Conservation (phyloP, 2,329 filamentous ascomycete species). For the Penicillium psychrosexuale region DNA sequence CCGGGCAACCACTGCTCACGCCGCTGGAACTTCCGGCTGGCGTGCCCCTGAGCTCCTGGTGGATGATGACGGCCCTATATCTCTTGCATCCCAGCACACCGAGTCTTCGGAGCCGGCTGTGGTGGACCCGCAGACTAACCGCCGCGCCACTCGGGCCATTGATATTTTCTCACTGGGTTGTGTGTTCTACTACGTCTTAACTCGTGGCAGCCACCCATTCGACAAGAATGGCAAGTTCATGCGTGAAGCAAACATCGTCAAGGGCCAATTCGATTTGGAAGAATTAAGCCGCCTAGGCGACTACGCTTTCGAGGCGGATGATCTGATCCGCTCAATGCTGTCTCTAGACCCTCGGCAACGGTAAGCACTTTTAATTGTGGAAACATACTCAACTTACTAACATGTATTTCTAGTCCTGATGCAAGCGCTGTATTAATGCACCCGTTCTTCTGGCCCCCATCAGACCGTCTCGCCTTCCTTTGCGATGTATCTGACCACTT, state of each 20-base stretch:
- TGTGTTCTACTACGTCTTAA: conserved; percentile 99
- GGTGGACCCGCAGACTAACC: conserved; percentile 56
- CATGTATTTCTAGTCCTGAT: conserved; percentile 50
- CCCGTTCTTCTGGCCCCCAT: conserved; percentile 92
- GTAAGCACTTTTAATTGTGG: neutral
- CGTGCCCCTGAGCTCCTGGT: conserved; percentile 89
- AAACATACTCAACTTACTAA: neutral
- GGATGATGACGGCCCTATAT: conserved; percentile 59
- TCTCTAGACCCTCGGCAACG: conserved; percentile 61
- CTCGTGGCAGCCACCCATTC: conserved; percentile 86
- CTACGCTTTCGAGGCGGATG: conserved; percentile 80
- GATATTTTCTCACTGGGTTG: conserved; percentile 96
- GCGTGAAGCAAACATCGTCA: conserved; percentile 95
- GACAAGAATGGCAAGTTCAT: conserved; percentile 93
- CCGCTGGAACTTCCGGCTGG: conserved; percentile 92
- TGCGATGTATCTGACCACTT: conserved; percentile 96
- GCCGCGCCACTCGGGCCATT: conserved; percentile 89
- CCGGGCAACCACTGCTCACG: conserved; percentile 88
- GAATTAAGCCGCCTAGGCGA: conserved; percentile 74
- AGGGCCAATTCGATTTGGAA: conserved; percentile 71
- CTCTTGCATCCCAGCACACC: conserved; percentile 37
- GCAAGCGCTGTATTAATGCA: conserved; percentile 81
- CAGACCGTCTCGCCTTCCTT: conserved; percentile 87
- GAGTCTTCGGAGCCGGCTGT: conserved; percentile 51
- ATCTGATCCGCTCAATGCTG: conserved; percentile 81